Conservation (phyloP, 2,329 filamentous ascomycete species). For the Hypoxylon sp. region DNA sequence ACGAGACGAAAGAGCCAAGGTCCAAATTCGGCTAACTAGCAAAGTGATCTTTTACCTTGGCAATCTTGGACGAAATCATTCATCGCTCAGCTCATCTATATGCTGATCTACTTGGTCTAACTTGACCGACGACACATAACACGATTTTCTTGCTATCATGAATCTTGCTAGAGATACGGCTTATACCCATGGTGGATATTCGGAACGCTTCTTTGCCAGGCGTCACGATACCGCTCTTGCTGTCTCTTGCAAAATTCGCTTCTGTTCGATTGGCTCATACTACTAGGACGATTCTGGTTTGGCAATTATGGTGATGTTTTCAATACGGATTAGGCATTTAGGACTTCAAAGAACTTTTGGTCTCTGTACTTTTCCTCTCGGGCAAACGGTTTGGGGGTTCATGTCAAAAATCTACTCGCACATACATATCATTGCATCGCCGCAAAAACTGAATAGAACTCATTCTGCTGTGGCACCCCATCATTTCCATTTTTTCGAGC, state of each 20-base stretch:
- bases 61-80: slow-evolving; percentile 28
- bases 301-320: slow-evolving; percentile 19
- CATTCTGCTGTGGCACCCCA: slow-evolving; percentile 14
- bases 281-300: slow-evolving; percentile 23
- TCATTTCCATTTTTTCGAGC: not conserved
- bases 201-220: slow-evolving; percentile 20
- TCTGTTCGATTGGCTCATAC: slow-evolving; percentile 32
- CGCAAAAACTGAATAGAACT: slow-evolving; percentile 39
- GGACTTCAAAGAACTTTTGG: slow-evolving; percentile 20
- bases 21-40: slow-evolving; percentile 30
- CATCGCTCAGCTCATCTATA: slow-evolving; percentile 21
- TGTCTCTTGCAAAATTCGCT: slow-evolving; percentile 32
- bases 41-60: slow-evolving; percentile 28
- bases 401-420: slow-evolving; percentile 42
- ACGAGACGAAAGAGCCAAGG: slow-evolving; percentile 29
- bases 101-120: slow-evolving; percentile 40
- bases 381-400: slow-evolving; percentile 32
- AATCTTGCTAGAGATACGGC: slow-evolving; percentile 44
- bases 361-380: slow-evolving; percentile 35
- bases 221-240: slow-evolving; percentile 35
- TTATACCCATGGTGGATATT: slow-evolving; percentile 46
- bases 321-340: slow-evolving; percentile 31
- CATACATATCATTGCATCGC: slow-evolving; percentile 38
- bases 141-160: slow-evolving; percentile 37
- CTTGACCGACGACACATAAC: slow-evolving; percentile 36